Base-by-base conservation (phyloP, 345 rosid species). In the Ceriops tagal region DNA sequence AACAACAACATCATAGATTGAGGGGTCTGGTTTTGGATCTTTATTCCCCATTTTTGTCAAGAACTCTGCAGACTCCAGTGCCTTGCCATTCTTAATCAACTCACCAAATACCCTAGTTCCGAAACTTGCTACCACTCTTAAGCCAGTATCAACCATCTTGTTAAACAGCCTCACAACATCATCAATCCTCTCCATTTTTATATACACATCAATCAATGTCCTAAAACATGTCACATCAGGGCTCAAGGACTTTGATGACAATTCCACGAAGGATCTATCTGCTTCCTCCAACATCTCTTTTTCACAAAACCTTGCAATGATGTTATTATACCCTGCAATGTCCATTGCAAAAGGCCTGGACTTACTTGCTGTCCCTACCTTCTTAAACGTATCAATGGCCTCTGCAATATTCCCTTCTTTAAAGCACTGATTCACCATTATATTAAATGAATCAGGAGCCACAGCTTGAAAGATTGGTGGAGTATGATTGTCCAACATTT, bases 361-460 rank as follows among this genome's bases (percentile, higher is more conserved):
- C 13, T 81, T 84, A 4, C 83, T 77, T 62, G 82, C 83, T 7
- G 89, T 90, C 32, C 99, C 99, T 0, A 69, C 89, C 80, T 81
- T 88, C 82, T 79, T 87, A 75, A 95, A 95, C 0, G 89, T 83
- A 19, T 71, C 71, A 73, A 85, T 60, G 0, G 91, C 99, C 80
- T 87, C 96, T 0, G 55, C 75, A 71, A 86, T 67, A 71, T 90
- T 70, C 34, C 83, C 89, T 75, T 84, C 83, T 86, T 87, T 90
- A 77, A 95, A 90, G 74, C 96, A 95, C 64, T 90, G 87, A 28
- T 95, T 92, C 35, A 95, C 98, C 96, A 92, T 88, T 58, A 88
- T 72, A 74, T 81, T 87, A 80, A 88, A 69, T 1, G 98, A 90
- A 16, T 95, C 99, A 0, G 99, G 87, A 78, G 89, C 90, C 80